These are phyloP conservation scores for Suillus americanus DNA, from an alignment of 768 basidiomycete species.

Conservation along the genomic window DNA sequence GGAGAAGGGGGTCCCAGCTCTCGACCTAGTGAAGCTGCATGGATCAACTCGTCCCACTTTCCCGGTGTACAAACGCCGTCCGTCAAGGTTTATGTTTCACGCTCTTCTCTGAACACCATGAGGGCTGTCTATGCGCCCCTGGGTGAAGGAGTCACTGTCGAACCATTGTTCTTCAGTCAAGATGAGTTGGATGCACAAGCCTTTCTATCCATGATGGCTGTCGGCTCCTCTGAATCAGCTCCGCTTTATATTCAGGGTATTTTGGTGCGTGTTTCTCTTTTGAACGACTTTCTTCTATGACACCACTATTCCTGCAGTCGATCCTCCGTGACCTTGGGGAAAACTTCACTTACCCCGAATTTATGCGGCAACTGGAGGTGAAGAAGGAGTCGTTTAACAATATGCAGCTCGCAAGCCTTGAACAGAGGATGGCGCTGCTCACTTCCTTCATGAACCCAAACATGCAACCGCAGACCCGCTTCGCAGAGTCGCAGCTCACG, in stretches of 20 bases:
- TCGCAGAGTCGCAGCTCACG: conserved; percentile 57
- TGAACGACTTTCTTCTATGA: conserved; percentile 1
- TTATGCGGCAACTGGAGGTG: conserved; percentile 44
- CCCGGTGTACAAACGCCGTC: conserved; percentile 29
- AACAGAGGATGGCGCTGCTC: conserved; percentile 64
- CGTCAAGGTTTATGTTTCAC: conserved; percentile 56
- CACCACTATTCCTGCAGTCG: conserved; percentile 35
- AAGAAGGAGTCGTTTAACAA: conserved; percentile 56
- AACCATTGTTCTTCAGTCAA: conserved; percentile 54
- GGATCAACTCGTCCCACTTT: conserved; percentile 45
- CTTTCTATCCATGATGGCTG: conserved; percentile 74
- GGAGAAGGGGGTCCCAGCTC: conserved; percentile 62
- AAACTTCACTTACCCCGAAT: conserved; percentile 49
- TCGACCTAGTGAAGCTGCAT: conserved; percentile 67
- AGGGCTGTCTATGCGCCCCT: conserved; percentile 53
- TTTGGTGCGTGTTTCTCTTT: conserved; percentile 43
- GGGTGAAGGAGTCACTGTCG: conserved; percentile 47
- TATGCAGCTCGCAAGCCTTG: conserved; percentile 51
- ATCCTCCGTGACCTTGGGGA: conserved; percentile 67
- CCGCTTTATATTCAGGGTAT: conserved; percentile 72
- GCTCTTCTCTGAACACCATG: conserved; percentile 62
- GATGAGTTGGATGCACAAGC: conserved; percentile 67
- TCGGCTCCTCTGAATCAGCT: conserved; percentile 57
- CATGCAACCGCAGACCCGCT: conserved; percentile 43
- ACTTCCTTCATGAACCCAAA: conserved; percentile 51